These are phyloP conservation scores for Fusarium cicatricum DNA, from an alignment of 2,329 filamentous ascomycete species.

Conservation along the genomic window DNA sequence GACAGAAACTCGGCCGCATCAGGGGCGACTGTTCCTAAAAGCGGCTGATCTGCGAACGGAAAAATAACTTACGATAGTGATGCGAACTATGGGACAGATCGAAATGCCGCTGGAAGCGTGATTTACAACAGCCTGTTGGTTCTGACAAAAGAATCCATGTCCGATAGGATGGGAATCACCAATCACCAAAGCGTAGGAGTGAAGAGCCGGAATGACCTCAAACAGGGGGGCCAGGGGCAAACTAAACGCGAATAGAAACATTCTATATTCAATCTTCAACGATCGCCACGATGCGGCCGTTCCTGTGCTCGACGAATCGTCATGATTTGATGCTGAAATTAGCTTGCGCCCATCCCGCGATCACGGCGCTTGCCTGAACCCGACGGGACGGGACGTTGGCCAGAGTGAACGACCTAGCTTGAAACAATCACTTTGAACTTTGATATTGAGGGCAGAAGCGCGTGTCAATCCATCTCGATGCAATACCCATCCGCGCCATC, in stretches of 20 bases:
- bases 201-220: not conserved
- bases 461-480: not conserved
- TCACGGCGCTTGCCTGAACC: slow-evolving; percentile 15
- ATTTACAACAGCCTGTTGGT: too few relatives aligned
- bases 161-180: not conserved
- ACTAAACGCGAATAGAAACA: not conserved
- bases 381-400: slow-evolving; percentile 12
- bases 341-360: not conserved
- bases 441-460: not conserved
- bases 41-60: too few relatives aligned
- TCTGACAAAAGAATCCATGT: too few relatives aligned
- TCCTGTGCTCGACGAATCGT: not conserved
- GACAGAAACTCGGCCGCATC: too few relatives aligned
- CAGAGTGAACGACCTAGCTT: not conserved
- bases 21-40: too few relatives aligned
- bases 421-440: slow-evolving; percentile 8
- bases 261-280: slow-evolving; percentile 2
- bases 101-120: too few relatives aligned
- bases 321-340: not conserved
- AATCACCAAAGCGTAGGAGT: slow-evolving; percentile 3
- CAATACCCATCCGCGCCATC: not conserved
- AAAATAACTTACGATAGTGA: too few relatives aligned
- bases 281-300: not conserved
- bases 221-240: slow-evolving; percentile 6
- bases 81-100: too few relatives aligned